phyloP scores from a whole-genome alignment of 441 rosid genomes.

The Mallotus japonicus region DNA sequence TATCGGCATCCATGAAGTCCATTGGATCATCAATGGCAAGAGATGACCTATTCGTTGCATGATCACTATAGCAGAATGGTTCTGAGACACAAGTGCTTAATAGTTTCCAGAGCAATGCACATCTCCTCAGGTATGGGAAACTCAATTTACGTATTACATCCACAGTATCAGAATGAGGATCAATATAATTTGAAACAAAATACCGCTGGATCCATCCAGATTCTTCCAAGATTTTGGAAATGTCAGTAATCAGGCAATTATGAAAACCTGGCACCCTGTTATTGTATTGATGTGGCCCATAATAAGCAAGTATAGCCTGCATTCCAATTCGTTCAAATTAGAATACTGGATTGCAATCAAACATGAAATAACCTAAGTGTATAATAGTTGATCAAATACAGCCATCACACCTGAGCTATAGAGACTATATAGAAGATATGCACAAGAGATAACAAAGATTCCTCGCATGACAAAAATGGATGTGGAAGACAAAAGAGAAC shows the following conservation, averaged over 20 bases:
- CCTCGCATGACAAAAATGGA: conserved; percentile 78
- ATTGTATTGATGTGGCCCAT: conserved; percentile 37
- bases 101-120: conserved; percentile 89
- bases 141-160: conserved; percentile 58
- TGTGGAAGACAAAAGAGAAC: conserved; percentile 90
- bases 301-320: conserved; percentile 73
- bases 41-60: conserved; percentile 36
- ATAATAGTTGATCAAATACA: conserved; percentile 1
- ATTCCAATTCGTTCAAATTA: conserved; percentile 32
- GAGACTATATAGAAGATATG: conserved; percentile 83
- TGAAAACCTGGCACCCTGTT: conserved; percentile 31
- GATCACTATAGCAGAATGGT: conserved; percentile 49
- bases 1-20: conserved; percentile 33
- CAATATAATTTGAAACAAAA: conserved; percentile 54
- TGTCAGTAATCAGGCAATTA: conserved; percentile 57
- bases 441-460: conserved; percentile 76
- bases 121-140: conserved; percentile 91
- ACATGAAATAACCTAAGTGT: conserved; percentile 11
- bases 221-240: conserved; percentile 51
- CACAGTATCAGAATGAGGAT: conserved; percentile 46
- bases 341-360: conserved; percentile 15
- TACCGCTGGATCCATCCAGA: conserved; percentile 47
- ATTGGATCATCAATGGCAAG: conserved; percentile 33
- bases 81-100: conserved; percentile 53
- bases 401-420: conserved; percentile 69